Conservation (phyloP, 805 yeast species). For the Helenozyma rhizophorensis region DNA sequence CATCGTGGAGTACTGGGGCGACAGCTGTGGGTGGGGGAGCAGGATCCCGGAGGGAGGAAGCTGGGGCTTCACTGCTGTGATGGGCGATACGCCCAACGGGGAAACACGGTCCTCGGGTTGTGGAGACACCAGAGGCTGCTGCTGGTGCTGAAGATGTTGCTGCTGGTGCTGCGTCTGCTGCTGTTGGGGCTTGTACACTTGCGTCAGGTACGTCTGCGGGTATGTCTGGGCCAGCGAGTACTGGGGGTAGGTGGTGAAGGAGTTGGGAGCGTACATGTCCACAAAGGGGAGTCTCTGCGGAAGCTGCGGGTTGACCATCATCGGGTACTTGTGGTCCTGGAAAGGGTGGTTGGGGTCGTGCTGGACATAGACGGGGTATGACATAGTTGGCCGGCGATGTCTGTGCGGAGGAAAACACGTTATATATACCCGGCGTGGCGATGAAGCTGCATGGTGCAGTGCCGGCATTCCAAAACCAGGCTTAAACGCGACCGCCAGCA, state of each 20-base stretch:
- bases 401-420: no score
- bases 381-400: background rate
- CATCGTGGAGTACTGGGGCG: slow-evolving; percentile 3
- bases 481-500: no score
- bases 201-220: background rate
- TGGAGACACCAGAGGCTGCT: no score
- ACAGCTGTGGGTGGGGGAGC: background rate
- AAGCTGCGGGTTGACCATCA: background rate
- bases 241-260: background rate
- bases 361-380: slow-evolving; percentile 2
- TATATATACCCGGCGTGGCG: no score
- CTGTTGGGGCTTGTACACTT: background rate
- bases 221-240: background rate
- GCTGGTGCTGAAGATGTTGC: no score
- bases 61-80: slow-evolving; percentile 2
- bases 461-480: no score
- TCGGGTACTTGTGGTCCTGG: background rate
- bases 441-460: no score
- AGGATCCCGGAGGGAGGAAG: background rate
- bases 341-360: background rate
- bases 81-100: slow-evolving; percentile 3
- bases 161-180: background rate
- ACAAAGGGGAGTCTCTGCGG: no score
- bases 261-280: background rate
- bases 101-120: no score